Conservation (phyloP, 1,284 basidiomycete species). For the Peniophora sp. region DNA sequence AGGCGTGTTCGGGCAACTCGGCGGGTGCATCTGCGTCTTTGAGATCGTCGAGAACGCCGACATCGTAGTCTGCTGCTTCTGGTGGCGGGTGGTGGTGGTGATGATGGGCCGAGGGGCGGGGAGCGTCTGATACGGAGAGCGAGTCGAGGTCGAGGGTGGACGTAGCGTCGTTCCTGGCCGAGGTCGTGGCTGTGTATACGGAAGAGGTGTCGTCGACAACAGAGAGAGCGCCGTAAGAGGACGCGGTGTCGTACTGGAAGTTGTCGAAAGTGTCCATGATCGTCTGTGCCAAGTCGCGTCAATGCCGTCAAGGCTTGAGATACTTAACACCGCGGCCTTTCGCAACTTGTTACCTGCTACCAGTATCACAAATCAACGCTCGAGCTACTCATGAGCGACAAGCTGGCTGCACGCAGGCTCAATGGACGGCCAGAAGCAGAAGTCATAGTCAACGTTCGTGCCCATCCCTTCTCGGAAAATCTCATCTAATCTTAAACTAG, state of each 20-base stretch:
- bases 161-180: slow-evolving; percentile 25
- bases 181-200: slow-evolving; percentile 68
- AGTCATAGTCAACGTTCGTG: slow-evolving; percentile 58
- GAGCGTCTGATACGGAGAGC: slow-evolving; percentile 45
- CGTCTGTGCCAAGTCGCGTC: too few relatives aligned
- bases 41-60: slow-evolving; percentile 74
- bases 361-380: slow-evolving; percentile 20
- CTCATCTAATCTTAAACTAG: slow-evolving; percentile 23
- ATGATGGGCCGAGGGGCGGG: slow-evolving; percentile 22
- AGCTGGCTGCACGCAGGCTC: background rate
- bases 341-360: background rate
- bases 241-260: slow-evolving; percentile 76
- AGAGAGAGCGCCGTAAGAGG: slow-evolving; percentile 62
- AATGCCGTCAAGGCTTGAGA: background rate
- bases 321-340: background rate
- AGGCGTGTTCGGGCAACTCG: slow-evolving; percentile 85
- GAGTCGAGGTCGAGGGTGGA: slow-evolving; percentile 64
- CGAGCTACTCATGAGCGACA: slow-evolving; percentile 12
- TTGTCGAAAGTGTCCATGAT: slow-evolving; percentile 78
- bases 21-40: slow-evolving; percentile 73
- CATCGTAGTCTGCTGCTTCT: slow-evolving; percentile 74
- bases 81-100: slow-evolving; percentile 22
- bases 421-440: slow-evolving; percentile 60
- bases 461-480: background rate
- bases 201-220: slow-evolving; percentile 82